These are phyloP conservation scores for Spizellomyces sp. DNA, from an alignment of 192 early-diverging fungal species.

Conservation along the genomic window DNA sequence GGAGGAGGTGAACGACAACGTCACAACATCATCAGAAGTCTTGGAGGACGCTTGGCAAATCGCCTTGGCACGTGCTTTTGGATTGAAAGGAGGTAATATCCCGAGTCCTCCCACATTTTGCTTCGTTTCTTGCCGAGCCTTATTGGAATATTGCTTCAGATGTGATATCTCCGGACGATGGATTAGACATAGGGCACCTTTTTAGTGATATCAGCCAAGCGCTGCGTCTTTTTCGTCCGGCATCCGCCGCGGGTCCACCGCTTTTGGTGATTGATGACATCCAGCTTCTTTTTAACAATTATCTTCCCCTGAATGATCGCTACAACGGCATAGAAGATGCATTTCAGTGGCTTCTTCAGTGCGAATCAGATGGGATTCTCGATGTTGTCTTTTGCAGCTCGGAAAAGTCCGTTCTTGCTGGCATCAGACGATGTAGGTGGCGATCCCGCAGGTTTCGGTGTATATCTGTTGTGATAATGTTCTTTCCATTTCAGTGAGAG, in stretches of 20 bases:
- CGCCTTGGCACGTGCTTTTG: conserved; percentile 3
- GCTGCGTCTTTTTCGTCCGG: conserved; percentile 30
- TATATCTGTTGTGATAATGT: no score
- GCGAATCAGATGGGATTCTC: conserved; percentile 36
- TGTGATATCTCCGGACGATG: conserved; percentile 17
- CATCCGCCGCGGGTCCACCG: conserved; percentile 18
- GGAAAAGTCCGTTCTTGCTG: conserved; percentile 32
- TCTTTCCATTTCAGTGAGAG: no score
- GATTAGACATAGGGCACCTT: neutral
- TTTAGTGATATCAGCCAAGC: conserved; percentile 34
- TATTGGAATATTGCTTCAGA: conserved; percentile 8
- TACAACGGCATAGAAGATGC: conserved; percentile 37
- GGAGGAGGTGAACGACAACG: neutral
- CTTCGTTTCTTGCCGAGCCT: conserved; percentile 2
- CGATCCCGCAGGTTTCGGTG: neutral
- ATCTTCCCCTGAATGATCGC: conserved; percentile 24
- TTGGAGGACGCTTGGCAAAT: conserved; percentile 2
- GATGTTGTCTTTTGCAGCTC: conserved; percentile 41
- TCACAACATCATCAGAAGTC: neutral
- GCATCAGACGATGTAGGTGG: neutral
- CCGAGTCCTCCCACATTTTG: no score
- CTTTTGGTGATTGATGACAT: conserved; percentile 44
- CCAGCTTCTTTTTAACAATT: conserved; percentile 39
- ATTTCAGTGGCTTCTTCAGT: conserved; percentile 41
- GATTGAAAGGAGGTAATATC: conserved; percentile 2